Evolutionary conservation across 768 basidiomycete genomes (phyloP), one percentile per base, ranked within the genome.

Genomic region (Leccinum broughii): DNA sequence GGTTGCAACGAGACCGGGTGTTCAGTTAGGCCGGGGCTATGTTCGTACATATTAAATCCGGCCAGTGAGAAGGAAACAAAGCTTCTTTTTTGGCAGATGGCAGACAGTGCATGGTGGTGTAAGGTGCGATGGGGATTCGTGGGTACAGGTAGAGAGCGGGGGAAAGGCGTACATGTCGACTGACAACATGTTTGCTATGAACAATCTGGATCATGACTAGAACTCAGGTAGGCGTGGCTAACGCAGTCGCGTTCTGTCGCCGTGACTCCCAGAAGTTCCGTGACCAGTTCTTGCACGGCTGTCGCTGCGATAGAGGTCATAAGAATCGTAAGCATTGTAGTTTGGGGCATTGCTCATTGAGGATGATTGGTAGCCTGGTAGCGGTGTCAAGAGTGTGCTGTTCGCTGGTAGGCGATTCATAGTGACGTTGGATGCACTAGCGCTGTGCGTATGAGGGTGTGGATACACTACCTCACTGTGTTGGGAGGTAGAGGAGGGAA

Each of bases 341-440:
- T 62, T 52, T 8, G 62, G 28, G 30, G 32, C 35, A 57, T 65
- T 58, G 39, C 63, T 56, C 58, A 79, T 62, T n/a, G 81, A 70
- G 30, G 79, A 64, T 8, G 76, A 67, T 61, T 81, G 80, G 65
- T 86, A 88, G 22, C 85, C 82, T 4, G 84, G 79, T 20, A 89
- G 77, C n/a, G 89, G 87, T 34, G 88, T 90, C 62, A 90, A 76
- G 56, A 91, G 78, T 26, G 86, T 89, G 72, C 85, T 89, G 66
- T 85, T 82, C 32, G 83, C 75, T 17, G 86, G 83, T 30, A 90
- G 77, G 48, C 85, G 80, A 63, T 68, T 76, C 56, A 76, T 62
- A 28, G 61, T 57, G 9, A 70, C 37, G 51, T 54, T 57, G 50
- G 65, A 58, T 26, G 60, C n/a, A 58, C 65, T 62, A 58, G 59